These are phyloP conservation scores for Ilyonectria destructans DNA, from an alignment of 2,329 filamentous ascomycete genomes.

Conservation along the genomic window DNA sequence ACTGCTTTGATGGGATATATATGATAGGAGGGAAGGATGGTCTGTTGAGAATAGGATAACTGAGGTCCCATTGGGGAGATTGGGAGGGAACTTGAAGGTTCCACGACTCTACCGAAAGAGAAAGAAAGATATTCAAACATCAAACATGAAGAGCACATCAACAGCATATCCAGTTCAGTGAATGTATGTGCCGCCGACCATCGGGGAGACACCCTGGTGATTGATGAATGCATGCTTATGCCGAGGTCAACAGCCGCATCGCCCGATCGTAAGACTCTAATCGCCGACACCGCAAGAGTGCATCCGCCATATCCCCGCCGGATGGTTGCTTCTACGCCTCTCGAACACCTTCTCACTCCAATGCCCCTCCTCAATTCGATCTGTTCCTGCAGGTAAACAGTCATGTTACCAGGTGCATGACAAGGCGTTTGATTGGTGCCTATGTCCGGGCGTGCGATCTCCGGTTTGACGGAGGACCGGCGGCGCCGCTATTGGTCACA, in stretches of 20 bases:
- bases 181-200: not conserved
- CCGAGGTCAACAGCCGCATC: not conserved
- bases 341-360: not conserved
- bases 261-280: not conserved
- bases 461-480: not conserved
- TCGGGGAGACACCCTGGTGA: not conserved
- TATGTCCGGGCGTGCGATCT: not conserved
- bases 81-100: conserved; percentile 18
- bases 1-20: conserved; percentile 43
- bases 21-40: conserved; percentile 37
- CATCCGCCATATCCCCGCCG: not conserved
- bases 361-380: not conserved
- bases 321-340: not conserved
- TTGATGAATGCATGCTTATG: not conserved
- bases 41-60: conserved; percentile 17
- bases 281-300: not conserved
- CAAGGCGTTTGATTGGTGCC: not conserved
- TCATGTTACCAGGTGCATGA: not conserved
- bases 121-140: conserved; percentile 21
- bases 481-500: conserved; percentile 2
- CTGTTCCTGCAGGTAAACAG: not conserved
- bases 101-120: conserved; percentile 13
- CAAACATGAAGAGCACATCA: not conserved
- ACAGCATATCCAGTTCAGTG: not conserved
- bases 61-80: conserved; percentile 15